These are phyloP conservation scores for Didymella pomorum DNA, from an alignment of 2,329 filamentous ascomycete genomes.

Conservation along the genomic window DNA sequence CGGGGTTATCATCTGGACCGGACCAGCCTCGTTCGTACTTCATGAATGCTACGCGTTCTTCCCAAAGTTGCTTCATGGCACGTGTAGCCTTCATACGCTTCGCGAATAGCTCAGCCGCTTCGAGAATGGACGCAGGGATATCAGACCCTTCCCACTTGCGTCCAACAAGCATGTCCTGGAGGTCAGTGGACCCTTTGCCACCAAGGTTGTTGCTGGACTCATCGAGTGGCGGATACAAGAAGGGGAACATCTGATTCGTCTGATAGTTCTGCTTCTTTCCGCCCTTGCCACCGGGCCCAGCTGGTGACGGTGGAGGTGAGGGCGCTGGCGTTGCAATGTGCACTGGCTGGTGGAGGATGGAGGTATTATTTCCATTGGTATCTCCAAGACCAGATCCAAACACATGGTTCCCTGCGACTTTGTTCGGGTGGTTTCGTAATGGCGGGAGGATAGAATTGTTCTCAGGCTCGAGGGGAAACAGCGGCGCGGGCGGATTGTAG, in stretches of 20 bases:
- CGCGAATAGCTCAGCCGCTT: constrained; percentile 92
- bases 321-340: constrained; percentile 98
- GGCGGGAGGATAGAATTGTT: constrained; percentile 91
- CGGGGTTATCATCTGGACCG: constrained; percentile 56
- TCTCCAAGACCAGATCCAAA: constrained; percentile 62
- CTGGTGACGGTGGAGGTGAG: constrained; percentile 91
- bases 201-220: constrained; percentile 87
- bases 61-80: constrained; percentile 92
- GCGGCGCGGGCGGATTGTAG: constrained; percentile 85
- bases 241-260: constrained; percentile 98
- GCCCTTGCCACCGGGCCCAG: constrained; percentile 82
- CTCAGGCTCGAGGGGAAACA: constrained; percentile 86
- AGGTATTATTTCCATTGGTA: constrained; percentile 60
- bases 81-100: constrained; percentile 89
- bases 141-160: constrained; percentile 93
- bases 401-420: constrained; percentile 56
- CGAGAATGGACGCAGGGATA: constrained; percentile 91
- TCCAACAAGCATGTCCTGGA: constrained; percentile 81
- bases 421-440: constrained; percentile 75
- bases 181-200: constrained; percentile 82
- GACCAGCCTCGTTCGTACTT: constrained; percentile 93
- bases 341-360: constrained; percentile 93
- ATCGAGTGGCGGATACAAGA: constrained; percentile 94
- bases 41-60: constrained; percentile 89
- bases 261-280: constrained; percentile 99